Conservation (phyloP, 2,329 filamentous ascomycete genomes). For the Seiridium unicorne region DNA sequence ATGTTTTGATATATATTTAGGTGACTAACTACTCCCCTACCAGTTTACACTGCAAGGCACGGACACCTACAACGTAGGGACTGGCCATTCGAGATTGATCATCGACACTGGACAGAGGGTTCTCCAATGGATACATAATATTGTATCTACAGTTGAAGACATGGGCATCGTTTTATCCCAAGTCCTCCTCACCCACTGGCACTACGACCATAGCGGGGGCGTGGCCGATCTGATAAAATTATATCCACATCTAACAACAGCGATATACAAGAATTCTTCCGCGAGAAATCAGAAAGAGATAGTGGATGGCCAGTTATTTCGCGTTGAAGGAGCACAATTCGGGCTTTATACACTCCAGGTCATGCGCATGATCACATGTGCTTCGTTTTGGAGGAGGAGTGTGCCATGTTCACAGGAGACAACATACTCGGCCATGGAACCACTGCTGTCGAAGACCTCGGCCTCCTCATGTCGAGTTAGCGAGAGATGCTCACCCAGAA, state of each 20-base stretch:
- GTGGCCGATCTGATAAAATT: constrained; percentile 64
- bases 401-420: constrained; percentile 82
- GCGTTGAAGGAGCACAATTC: constrained; percentile 37
- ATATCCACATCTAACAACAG: constrained; percentile 53
- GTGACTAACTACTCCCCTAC: not conserved
- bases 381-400: constrained; percentile 72
- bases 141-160: constrained; percentile 29
- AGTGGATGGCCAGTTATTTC: constrained; percentile 47
- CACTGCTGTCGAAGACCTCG: constrained; percentile 75
- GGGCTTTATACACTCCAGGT: constrained; percentile 45
- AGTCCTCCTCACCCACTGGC: constrained; percentile 88
- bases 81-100: constrained; percentile 59
- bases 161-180: constrained; percentile 33
- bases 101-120: constrained; percentile 73
- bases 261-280: constrained; percentile 65
- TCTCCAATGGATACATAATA: constrained; percentile 51
- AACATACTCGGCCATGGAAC: constrained; percentile 85
- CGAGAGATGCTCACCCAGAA: constrained; percentile 64
- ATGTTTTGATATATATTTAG: not conserved
- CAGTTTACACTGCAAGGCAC: constrained; percentile 61
- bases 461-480: constrained; percentile 64
- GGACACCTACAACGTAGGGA: constrained; percentile 75
- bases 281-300: constrained; percentile 50
- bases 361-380: constrained; percentile 81
- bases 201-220: constrained; percentile 79